Evolutionary conservation across 345 rosid species (phyloP), one percentile per base, ranked within the genome.

Genomic region (Heritiera fomes): DNA sequence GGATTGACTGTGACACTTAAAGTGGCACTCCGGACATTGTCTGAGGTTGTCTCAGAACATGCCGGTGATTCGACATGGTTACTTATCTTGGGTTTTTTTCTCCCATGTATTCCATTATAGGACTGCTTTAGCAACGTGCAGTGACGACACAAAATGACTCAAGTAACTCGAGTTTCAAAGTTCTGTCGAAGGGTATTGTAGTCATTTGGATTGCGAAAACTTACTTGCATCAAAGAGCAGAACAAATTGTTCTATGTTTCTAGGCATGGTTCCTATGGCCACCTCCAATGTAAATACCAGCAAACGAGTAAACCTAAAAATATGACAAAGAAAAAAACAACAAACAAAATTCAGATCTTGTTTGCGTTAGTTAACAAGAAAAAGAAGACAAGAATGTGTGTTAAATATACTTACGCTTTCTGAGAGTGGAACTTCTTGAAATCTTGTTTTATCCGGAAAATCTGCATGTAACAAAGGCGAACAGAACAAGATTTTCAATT

Each of bases 171-270:
- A 49, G 65, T 78, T 81, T 70, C 32, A 46, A 79, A 73, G 12
- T 8, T 45, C 50, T 0, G 6, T 52, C 69, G 34, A 52, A 81
- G 56, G 77, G 75, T 76, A 65, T 17, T 53, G 28, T 68, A 7
- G 83, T 34, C 49, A 64, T 32, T 63, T 63, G 43, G 10, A 32
- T 34, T 13, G n/a, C 13, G 45, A 53, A 61, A 10, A 82, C 99
- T 89, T 84, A 95, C 99, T 91, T 71, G 95, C 98, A 68, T 96
- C 98, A 71, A 96, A 89, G 81, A 96, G 98, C 77, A 96, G 81
- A 58, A 92, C 97, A 74, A 96, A 79, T 60, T 91, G 98, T 64
- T 90, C 91, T n/a, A 81, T 84, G 87, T 86, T 91, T 87, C 79
- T 96, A 20, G 94, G 77, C 99, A 94, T 92, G 78, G 92, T 90